Conservation (phyloP, 805 yeast genomes). For the Priceomyces medius region DNA sequence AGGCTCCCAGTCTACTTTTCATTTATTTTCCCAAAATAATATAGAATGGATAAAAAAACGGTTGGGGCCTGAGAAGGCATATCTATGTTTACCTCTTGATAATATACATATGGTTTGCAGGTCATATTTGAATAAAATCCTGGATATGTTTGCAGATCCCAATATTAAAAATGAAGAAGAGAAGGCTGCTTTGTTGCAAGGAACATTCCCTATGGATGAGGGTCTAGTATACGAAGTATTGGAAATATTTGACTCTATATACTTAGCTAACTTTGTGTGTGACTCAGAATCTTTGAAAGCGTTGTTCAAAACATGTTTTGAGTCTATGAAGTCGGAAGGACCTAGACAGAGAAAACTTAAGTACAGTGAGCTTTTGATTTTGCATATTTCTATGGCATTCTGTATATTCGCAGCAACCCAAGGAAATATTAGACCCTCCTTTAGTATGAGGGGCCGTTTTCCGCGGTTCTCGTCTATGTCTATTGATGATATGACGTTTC, state of each 20-base stretch:
- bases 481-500: constrained; percentile 14
- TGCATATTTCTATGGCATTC: constrained; percentile 20
- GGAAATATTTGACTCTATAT: constrained; percentile 22
- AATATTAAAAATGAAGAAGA: constrained; percentile 19
- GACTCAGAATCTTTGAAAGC: constrained; percentile 13
- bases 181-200: constrained; percentile 8
- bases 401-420: constrained; percentile 5
- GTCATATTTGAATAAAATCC: constrained; percentile 14
- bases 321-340: constrained; percentile 6
- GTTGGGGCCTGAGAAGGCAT: constrained; percentile 21
- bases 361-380: constrained; percentile 32
- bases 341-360: constrained; percentile 11
- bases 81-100: constrained; percentile 24
- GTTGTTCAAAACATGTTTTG: constrained; percentile 27
- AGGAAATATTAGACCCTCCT: not conserved
- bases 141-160: constrained; percentile 32
- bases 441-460: not conserved
- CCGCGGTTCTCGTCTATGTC: constrained; percentile 9
- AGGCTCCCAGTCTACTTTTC: constrained; percentile 37
- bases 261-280: constrained; percentile 21
- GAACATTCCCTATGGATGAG: constrained; percentile 27
- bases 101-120: constrained; percentile 28
- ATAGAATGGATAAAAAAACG: constrained; percentile 29
- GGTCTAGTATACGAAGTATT: constrained; percentile 26
- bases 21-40: constrained; percentile 34